Evolutionary conservation across 805 yeast species (phyloP).

Genomic region (Kregervanrija delftensis): DNA sequence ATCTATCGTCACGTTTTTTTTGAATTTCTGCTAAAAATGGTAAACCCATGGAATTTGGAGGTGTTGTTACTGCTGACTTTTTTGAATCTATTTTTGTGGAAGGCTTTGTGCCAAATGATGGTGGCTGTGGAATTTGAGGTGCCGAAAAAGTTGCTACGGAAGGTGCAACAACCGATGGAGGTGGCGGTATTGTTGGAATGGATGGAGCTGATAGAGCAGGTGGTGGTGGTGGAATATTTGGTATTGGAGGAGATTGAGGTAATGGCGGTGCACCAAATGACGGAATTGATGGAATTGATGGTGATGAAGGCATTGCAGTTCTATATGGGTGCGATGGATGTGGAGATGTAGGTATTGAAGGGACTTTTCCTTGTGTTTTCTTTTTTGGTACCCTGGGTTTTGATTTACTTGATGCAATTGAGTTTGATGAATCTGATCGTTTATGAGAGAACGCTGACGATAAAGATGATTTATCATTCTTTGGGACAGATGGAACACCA

Average conservation of each 20-base stretch:
- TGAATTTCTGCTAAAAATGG: conserved; percentile 52
- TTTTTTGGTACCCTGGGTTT: conserved; percentile 16
- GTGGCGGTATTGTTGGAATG: conserved; percentile 16
- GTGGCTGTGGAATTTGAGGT: conserved; percentile 8
- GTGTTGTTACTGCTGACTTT: conserved; percentile 18
- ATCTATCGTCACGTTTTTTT: conserved; percentile 39
- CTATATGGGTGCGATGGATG: conserved; percentile 2
- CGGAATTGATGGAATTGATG: conserved; percentile 21
- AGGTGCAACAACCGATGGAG: conserved; percentile 15
- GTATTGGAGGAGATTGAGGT: conserved; percentile 8
- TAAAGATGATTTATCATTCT: too few relatives aligned
- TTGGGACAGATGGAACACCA: conserved; percentile 5
- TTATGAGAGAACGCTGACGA: too few relatives aligned
- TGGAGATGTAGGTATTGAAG: background rate
- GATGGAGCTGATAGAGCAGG: conserved; percentile 13
- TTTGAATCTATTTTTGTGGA: background rate
- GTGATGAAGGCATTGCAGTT: conserved; percentile 18
- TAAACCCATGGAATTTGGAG: conserved; percentile 28
- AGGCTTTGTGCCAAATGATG: conserved; percentile 9
- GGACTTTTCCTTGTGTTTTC: background rate
- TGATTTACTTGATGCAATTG: too few relatives aligned
- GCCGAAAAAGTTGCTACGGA: conserved; percentile 15
- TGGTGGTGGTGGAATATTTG: conserved; percentile 16
- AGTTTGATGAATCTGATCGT: too few relatives aligned
- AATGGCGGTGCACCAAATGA: conserved; percentile 15